A percentile compares a stretch with the other conserved stretches of the same genome.
Conservation (phyloP, 179 eudicot species). For the Monotropa hypopitys region DNA sequence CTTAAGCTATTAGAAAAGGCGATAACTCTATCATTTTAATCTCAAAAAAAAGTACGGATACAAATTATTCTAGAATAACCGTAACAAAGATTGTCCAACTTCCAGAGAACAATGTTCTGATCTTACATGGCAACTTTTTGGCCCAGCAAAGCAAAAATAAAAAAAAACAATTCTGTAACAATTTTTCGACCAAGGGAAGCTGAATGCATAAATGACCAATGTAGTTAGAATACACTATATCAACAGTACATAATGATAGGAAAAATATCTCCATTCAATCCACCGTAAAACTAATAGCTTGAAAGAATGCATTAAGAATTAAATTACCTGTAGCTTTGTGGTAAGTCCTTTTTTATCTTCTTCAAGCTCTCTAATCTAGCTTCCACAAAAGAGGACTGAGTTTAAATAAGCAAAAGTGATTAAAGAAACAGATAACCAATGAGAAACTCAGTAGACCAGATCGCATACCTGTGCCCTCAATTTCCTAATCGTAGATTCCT, state of each 20-base stretch:
- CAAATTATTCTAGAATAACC: not conserved
- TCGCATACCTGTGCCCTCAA: slow-evolving; percentile 78
- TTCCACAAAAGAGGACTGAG: slow-evolving; percentile 22
- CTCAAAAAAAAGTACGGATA: too few relatives aligned
- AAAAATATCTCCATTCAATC: not conserved
- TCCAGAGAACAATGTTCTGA: not conserved
- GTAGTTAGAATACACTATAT: not conserved
- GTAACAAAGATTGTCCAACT: not conserved
- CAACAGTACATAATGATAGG: not conserved
- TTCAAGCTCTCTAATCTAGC: slow-evolving; percentile 91
- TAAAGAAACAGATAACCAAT: slow-evolving; percentile 6
- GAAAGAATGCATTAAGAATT: slow-evolving; percentile 6
- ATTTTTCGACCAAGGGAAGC: not conserved
- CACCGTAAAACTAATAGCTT: not conserved
- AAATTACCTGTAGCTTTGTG: slow-evolving; percentile 72
- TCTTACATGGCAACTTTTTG: not conserved
- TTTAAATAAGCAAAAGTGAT: slow-evolving; percentile 8
- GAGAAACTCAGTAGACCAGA: slow-evolving; percentile 5
- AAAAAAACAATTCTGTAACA: not conserved
- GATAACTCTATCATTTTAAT: too few relatives aligned
- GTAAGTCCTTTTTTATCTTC: slow-evolving; percentile 87
- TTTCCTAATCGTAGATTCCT: slow-evolving; percentile 83
- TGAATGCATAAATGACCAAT: not conserved
- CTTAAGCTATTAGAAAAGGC: too few relatives aligned
- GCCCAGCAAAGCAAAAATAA: not conserved